Conservation (phyloP, 1,284 basidiomycete genomes). For the Cystobasidium pallidum region DNA sequence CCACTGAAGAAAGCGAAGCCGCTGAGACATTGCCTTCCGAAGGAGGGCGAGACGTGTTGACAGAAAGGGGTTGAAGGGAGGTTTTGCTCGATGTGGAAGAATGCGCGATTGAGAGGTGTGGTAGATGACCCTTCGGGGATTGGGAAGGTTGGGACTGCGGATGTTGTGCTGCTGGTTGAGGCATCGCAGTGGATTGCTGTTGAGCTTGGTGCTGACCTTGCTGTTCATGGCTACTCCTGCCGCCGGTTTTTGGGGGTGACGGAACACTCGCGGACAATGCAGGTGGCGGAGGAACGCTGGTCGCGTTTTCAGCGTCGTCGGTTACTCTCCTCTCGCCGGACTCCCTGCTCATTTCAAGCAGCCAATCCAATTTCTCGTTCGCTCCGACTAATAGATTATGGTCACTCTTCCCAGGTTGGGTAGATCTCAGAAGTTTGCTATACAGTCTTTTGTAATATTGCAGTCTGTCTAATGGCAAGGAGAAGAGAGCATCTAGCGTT, state of each 20-base stretch:
- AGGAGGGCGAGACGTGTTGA: slow-evolving; percentile 10
- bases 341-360: slow-evolving; percentile 62
- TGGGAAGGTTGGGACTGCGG: not conserved
- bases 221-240: slow-evolving; percentile 1
- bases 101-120: slow-evolving; percentile 9
- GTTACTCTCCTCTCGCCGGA: slow-evolving; percentile 24
- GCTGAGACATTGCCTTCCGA: slow-evolving; percentile 28
- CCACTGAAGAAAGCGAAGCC: slow-evolving; percentile 17
- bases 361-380: slow-evolving; percentile 74
- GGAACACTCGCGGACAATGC: not conserved
- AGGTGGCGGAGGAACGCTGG: not conserved
- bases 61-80: slow-evolving; percentile 7
- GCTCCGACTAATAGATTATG: slow-evolving; percentile 79
- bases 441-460: slow-evolving; percentile 95
- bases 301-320: not conserved
- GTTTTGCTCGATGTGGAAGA: slow-evolving; percentile 25
- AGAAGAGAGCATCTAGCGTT: slow-evolving; percentile 76
- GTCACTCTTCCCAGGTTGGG: slow-evolving; percentile 83
- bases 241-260: not conserved
- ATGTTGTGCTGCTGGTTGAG: not conserved
- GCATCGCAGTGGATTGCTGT: not conserved
- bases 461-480: slow-evolving; percentile 79
- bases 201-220: slow-evolving; percentile 3
- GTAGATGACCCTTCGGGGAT: not conserved
- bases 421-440: slow-evolving; percentile 80